These are phyloP conservation scores for Hymenoscyphus fructigenus DNA, from an alignment of 2,329 filamentous ascomycete genomes.

Conservation along the genomic window DNA sequence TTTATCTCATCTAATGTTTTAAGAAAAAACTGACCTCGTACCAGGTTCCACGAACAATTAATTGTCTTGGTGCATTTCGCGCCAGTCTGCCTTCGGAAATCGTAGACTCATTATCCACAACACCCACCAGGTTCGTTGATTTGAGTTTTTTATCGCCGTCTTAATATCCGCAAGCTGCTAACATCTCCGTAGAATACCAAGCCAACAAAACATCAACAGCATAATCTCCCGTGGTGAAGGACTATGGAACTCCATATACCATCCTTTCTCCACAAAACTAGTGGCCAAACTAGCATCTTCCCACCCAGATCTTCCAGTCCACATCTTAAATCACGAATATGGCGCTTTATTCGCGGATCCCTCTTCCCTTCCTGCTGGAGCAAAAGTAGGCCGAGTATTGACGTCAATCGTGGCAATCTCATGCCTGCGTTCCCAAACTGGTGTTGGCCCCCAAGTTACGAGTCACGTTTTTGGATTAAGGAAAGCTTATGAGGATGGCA, in stretches of 20 bases:
- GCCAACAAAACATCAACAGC: slow-evolving; percentile 50
- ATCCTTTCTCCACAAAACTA: slow-evolving; percentile 71
- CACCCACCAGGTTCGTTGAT: slow-evolving; percentile 23
- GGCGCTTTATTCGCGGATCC: slow-evolving; percentile 72
- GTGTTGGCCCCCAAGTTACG: slow-evolving; percentile 78
- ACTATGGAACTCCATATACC: slow-evolving; percentile 77
- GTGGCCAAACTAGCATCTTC: slow-evolving; percentile 67
- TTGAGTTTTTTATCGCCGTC: not conserved
- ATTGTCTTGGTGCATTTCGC: slow-evolving; percentile 73
- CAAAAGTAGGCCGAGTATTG: slow-evolving; percentile 64
- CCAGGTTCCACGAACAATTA: slow-evolving; percentile 75
- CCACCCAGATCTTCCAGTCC: slow-evolving; percentile 79
- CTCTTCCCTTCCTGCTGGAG: slow-evolving; percentile 42
- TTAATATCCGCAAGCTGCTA: not conserved
- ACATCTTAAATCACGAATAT: slow-evolving; percentile 76
- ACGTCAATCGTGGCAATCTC: slow-evolving; percentile 73
- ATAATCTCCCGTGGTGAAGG: slow-evolving; percentile 58
- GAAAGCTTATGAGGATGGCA: slow-evolving; percentile 72
- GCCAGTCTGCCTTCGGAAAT: slow-evolving; percentile 59
- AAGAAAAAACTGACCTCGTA: slow-evolving; percentile 29
- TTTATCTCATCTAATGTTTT: slow-evolving; percentile 57
- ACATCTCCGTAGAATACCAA: slow-evolving; percentile 45
- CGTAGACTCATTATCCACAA: slow-evolving; percentile 51
- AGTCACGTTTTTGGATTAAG: slow-evolving; percentile 79
- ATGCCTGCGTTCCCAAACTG: slow-evolving; percentile 75